Evolutionary conservation across 2,329 filamentous ascomycete species (phyloP).

Genomic region (Apiospora marii): DNA sequence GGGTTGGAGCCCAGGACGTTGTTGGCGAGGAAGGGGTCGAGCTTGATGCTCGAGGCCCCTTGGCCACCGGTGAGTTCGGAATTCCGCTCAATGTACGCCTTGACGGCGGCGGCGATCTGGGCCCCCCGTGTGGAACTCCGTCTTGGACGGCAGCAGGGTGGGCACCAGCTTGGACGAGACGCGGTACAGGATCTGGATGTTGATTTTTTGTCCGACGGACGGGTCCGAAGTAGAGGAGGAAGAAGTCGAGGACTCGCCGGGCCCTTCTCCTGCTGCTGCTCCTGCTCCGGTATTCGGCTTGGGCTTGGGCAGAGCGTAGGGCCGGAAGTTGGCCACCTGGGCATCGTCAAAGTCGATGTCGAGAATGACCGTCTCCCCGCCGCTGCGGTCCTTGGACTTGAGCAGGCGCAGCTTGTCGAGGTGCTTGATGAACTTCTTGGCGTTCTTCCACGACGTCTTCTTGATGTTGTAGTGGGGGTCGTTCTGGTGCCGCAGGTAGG

Average conservation of each 20-base stretch:
- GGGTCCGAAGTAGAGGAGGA: conserved; percentile 22
- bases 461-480: conserved; percentile 68
- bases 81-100: conserved; percentile 65
- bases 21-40: conserved; percentile 70
- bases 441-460: conserved; percentile 75
- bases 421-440: conserved; percentile 74
- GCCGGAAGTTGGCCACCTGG: conserved; percentile 62
- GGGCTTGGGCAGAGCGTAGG: conserved; percentile 65
- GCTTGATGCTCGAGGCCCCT: conserved; percentile 67
- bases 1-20: conserved; percentile 60
- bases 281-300: conserved; percentile 36
- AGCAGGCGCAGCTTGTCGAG: conserved; percentile 70
- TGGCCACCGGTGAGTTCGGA: conserved; percentile 58
- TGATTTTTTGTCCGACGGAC: conserved; percentile 30
- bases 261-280: background rate
- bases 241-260: background rate
- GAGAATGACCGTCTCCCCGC: conserved; percentile 68
- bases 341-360: conserved; percentile 70
- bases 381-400: conserved; percentile 70
- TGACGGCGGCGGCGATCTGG: conserved; percentile 64
- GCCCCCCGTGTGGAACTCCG: conserved; percentile 62
- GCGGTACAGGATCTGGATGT: conserved; percentile 34
- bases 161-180: conserved; percentile 42
- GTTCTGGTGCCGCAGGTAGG: conserved; percentile 67
- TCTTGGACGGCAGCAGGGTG: conserved; percentile 51